Evolutionary conservation across 805 yeast genomes (phyloP), one percentile per base, ranked within the genome.

Genomic region (Myxozyma nipponensis): DNA sequence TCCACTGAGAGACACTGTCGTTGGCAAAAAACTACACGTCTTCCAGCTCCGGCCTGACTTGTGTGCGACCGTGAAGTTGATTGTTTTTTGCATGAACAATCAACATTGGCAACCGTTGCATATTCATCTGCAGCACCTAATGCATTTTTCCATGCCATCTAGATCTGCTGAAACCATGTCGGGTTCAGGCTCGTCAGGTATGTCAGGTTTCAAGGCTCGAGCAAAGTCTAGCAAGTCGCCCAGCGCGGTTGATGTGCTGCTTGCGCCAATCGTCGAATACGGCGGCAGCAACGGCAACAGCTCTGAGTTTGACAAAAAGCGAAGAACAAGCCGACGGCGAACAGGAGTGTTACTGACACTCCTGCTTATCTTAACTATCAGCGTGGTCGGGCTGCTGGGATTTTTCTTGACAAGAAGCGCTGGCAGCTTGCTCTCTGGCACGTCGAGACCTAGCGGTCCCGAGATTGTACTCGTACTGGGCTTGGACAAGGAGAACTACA

Each of bases 401-500:
- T 15, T 37, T n/a, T 9, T 28, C 13, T 13, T 28, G 13, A 28
- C 32, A 7, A 28, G 13, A 28, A 13, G 32, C 32, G 13, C 13
- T 9, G 13, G 32, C 13, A 13, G 13, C 32, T 7, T 28, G 13
- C 13, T 28, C 13, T 28, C 32, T 7, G 13, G 32, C 7, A 9
- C 32, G 13, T 7, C 32, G 7, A 28, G 13, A 15, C 23, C 52
- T 18, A 18, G 42, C 22, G 51, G 56, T 4, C 72, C 72, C 1
- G 30, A 48, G 18, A 52, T 84, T 22, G 81, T 90, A 19, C 65
- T 90, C 36, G 96, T 90, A 15, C 79, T 95, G 0, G 83, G 85
- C 1, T 70, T 90, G 25, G 95, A 89, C 69, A 85, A 79, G 61
- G 86, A 84, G 46, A 77, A 75, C 48, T 80, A 79, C 61, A 78